phyloP scores from a whole-genome alignment of 768 basidiomycete genomes.

The Suillus cothurnatus region DNA sequence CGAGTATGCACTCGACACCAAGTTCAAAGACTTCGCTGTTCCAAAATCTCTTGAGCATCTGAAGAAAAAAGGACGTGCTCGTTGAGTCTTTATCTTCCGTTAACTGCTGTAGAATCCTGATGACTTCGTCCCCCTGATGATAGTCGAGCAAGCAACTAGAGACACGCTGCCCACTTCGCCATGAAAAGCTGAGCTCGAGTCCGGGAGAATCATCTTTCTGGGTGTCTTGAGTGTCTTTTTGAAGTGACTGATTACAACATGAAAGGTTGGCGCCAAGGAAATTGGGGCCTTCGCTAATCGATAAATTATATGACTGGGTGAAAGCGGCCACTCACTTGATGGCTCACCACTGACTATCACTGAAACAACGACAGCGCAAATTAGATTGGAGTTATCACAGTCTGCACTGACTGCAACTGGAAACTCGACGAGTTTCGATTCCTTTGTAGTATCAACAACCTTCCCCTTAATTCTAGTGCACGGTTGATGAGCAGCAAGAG shows the following conservation, averaged over 20 bases:
- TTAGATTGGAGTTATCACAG: neutral
- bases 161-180: neutral
- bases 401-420: neutral
- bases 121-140: neutral
- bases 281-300: neutral
- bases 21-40: too few relatives aligned
- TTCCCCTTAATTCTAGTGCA: neutral
- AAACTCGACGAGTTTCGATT: neutral
- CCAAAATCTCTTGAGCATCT: accelerated
- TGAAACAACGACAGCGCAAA: too few relatives aligned
- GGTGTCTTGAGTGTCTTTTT: too few relatives aligned
- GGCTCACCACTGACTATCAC: too few relatives aligned
- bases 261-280: neutral
- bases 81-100: neutral
- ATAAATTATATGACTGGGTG: too few relatives aligned
- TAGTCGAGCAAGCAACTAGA: neutral
- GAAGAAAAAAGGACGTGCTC: neutral
- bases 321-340: too few relatives aligned
- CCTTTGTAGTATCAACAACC: neutral
- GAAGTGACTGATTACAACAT: neutral
- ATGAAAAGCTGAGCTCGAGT: neutral
- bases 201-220: neutral
- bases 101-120: neutral
- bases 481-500: neutral
- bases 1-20: neutral